A percentile compares a stretch with the other conserved stretches of the same genome.
Conservation (phyloP, 768 basidiomycete species). For the Scleroderma citrinum region DNA sequence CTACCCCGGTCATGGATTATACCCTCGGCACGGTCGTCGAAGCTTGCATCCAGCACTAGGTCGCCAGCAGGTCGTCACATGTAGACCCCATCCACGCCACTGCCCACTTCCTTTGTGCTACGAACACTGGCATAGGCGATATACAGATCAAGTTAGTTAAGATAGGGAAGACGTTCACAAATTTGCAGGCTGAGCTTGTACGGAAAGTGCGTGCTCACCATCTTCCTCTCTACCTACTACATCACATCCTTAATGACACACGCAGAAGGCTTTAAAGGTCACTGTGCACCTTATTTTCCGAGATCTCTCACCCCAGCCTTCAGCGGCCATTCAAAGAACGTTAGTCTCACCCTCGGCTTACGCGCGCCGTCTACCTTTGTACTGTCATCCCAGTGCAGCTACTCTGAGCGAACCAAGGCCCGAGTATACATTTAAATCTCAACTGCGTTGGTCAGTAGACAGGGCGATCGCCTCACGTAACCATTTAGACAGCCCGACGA, state of each 20-base stretch:
- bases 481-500: constrained; percentile 27
- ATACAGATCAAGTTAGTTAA: constrained; percentile 44
- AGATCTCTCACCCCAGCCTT: constrained; percentile 31
- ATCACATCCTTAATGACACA: not conserved
- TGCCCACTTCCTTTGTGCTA: constrained; percentile 50
- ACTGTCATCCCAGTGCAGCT: constrained; percentile 45
- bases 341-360: constrained; percentile 50
- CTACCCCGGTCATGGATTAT: constrained; percentile 39
- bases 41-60: constrained; percentile 48
- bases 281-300: constrained; percentile 55
- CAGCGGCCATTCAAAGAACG: constrained; percentile 13
- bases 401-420: constrained; percentile 13
- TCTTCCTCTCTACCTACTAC: not conserved
- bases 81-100: constrained; percentile 55
- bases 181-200: constrained; percentile 52
- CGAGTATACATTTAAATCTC: constrained; percentile 34
- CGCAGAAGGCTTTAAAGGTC: constrained; percentile 41
- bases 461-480: constrained; percentile 36
- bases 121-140: constrained; percentile 36
- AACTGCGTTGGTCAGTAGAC: constrained; percentile 37
- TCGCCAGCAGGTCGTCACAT: constrained; percentile 32
- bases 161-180: constrained; percentile 47
- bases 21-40: constrained; percentile 49
- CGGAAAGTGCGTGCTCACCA: constrained; percentile 47
- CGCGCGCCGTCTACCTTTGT: constrained; percentile 53